Percentiles rank a stretch among this genome's conserved stretches.
These are phyloP conservation scores for Aquilaria sinensis DNA, from an alignment of 345 rosid species.

Conservation along the genomic window DNA sequence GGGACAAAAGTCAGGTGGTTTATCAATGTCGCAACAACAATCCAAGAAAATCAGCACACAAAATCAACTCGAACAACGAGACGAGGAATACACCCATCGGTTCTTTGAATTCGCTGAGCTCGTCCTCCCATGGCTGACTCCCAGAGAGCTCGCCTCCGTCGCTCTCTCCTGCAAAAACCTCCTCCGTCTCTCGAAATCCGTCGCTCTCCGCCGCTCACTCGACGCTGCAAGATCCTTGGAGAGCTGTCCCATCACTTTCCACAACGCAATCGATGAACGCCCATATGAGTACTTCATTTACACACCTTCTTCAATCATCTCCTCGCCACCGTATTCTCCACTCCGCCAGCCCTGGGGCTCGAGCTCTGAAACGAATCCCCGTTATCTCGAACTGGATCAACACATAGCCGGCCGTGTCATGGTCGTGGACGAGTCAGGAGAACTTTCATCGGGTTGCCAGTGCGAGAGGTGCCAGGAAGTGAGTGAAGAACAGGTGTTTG, in stretches of 20 bases:
- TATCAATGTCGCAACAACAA: background rate
- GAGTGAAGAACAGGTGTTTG: conserved; percentile 10
- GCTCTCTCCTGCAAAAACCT: conserved; percentile 57
- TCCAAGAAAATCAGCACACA: background rate
- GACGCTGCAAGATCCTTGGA: conserved; percentile 70
- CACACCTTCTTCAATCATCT: conserved; percentile 50
- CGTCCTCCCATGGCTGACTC: conserved; percentile 64
- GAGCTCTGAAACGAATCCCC: conserved; percentile 1
- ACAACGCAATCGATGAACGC: conserved; percentile 29
- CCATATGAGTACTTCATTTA: conserved; percentile 63
- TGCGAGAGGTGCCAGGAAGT: conserved; percentile 49
- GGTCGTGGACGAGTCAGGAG: conserved; percentile 23
- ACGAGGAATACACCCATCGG: background rate
- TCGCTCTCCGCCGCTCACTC: conserved; percentile 43
- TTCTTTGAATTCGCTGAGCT: conserved; percentile 35
- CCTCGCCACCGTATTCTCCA: conserved; percentile 21
- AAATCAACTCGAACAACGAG: background rate
- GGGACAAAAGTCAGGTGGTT: background rate
- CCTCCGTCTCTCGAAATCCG: conserved; percentile 24
- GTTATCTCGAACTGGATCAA: background rate
- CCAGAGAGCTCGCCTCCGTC: conserved; percentile 47
- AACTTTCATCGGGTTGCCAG: conserved; percentile 25
- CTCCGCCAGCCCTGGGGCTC: conserved; percentile 61
- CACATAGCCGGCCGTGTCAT: conserved; percentile 3
- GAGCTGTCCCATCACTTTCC: conserved; percentile 44